Evolutionary conservation across 1,139 yeast genomes (phyloP).

Genomic region (Hyphopichia wangnamkhiaoensis): DNA sequence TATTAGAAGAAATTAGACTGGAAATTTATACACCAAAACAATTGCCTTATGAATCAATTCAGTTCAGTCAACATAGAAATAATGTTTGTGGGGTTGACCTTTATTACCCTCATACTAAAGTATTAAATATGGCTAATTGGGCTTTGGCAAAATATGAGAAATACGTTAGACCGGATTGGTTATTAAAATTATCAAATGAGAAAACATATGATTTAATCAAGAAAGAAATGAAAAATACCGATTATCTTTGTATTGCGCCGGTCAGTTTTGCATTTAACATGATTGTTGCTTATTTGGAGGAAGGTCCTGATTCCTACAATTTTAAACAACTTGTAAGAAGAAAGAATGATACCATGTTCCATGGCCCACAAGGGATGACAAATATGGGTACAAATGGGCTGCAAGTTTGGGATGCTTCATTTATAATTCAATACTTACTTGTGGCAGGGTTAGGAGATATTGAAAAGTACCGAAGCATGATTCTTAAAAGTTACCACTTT

Average conservation of each 20-base stretch:
- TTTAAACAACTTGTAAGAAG: slow-evolving; percentile 59
- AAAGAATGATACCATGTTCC: slow-evolving; percentile 76
- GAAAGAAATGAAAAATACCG: slow-evolving; percentile 79
- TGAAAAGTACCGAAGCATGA: slow-evolving; percentile 64
- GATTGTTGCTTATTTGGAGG: slow-evolving; percentile 65
- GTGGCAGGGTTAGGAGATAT: slow-evolving; percentile 76
- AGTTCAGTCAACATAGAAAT: slow-evolving; percentile 72
- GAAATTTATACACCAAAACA: slow-evolving; percentile 65
- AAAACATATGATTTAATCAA: slow-evolving; percentile 62
- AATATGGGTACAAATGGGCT: slow-evolving; percentile 98
- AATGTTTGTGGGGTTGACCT: slow-evolving; percentile 89
- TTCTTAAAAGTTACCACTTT: slow-evolving; percentile 67
- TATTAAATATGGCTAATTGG: slow-evolving; percentile 66
- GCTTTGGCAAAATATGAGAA: slow-evolving; percentile 65
- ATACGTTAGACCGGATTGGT: slow-evolving; percentile 72
- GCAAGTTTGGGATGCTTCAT: slow-evolving; percentile 96
- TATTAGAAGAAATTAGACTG: slow-evolving; percentile 62
- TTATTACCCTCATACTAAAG: slow-evolving; percentile 83
- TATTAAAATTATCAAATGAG: slow-evolving; percentile 53
- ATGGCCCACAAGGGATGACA: slow-evolving; percentile 89
- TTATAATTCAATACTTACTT: slow-evolving; percentile 81
- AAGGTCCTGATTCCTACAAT: slow-evolving; percentile 67
- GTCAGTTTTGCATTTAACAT: slow-evolving; percentile 85
- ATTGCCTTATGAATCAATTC: slow-evolving; percentile 62
- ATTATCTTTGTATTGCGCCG: slow-evolving; percentile 87